A percentile compares a stretch with the other conserved stretches of the same genome.
These are phyloP conservation scores for Penicillium arizonense DNA, from an alignment of 495 filamentous ascomycete species.

Conservation along the genomic window DNA sequence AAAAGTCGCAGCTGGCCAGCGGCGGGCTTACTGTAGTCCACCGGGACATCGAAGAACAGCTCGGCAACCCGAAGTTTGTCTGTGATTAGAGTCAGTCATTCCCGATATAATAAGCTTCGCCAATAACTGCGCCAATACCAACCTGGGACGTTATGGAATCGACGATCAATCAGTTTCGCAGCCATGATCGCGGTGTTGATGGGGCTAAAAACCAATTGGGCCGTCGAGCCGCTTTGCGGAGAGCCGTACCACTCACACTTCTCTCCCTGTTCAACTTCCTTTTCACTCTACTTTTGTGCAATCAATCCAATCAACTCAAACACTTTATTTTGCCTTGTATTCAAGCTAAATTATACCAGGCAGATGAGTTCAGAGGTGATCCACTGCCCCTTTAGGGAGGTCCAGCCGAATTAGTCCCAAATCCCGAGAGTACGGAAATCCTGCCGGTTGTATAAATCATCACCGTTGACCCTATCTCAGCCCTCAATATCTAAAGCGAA, in stretches of 20 bases:
- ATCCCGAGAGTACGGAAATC: conserved; percentile 15
- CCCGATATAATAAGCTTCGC: neutral
- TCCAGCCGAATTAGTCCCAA: conserved; percentile 16
- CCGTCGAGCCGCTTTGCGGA: conserved; percentile 6
- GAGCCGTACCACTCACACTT: neutral
- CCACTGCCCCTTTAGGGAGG: conserved; percentile 9
- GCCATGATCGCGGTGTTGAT: conserved; percentile 24
- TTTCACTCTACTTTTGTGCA: neutral
- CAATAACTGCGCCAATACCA: neutral
- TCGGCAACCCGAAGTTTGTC: conserved; percentile 76
- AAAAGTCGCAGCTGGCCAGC: conserved; percentile 68
- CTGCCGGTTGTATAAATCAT: conserved; percentile 11
- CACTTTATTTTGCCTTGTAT: neutral
- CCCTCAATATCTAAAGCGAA: neutral
- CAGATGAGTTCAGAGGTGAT: neutral
- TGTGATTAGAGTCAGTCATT: conserved; percentile 26
- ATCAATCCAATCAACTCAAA: neutral
- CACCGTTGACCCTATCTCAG: neutral
- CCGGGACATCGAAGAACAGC: conserved; percentile 81
- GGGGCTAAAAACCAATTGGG: neutral
- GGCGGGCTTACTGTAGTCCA: conserved; percentile 65
- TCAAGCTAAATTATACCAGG: neutral
- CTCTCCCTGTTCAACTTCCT: neutral
- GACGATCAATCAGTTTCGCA: conserved; percentile 45
- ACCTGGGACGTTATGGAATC: conserved; percentile 47